Conservation (phyloP, 352 stramenopile genomes). For the Peronospora belbahrii region DNA sequence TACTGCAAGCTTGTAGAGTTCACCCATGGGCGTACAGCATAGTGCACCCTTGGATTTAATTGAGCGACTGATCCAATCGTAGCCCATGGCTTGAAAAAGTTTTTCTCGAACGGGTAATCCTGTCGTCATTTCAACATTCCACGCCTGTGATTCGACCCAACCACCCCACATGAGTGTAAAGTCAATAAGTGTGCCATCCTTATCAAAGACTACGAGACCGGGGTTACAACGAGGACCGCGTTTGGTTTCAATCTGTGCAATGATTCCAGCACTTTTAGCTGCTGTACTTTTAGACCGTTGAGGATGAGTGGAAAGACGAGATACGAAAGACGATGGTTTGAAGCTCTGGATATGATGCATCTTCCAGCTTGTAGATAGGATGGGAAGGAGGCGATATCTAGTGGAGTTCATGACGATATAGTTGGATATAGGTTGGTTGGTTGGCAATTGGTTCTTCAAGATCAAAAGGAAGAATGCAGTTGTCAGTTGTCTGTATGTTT, state of each 20-base stretch:
- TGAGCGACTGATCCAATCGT: conserved; percentile 75
- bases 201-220: conserved; percentile 83
- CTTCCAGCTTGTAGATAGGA: conserved; percentile 1
- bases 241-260: conserved; percentile 18
- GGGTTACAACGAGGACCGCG: conserved; percentile 38
- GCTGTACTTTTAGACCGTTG: conserved; percentile 21
- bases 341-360: conserved; percentile 6
- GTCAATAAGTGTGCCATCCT: conserved; percentile 87
- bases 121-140: conserved; percentile 82
- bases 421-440: too few relatives aligned
- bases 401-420: conserved; percentile 19
- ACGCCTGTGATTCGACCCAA: conserved; percentile 81
- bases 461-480: too few relatives aligned
- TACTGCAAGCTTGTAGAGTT: conserved; percentile 77
- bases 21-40: conserved; percentile 79
- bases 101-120: conserved; percentile 69
- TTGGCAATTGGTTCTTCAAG: too few relatives aligned
- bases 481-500: too few relatives aligned
- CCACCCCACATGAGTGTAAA: conserved; percentile 87
- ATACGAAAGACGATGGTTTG: neutral
- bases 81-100: conserved; percentile 82
- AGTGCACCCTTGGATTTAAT: conserved; percentile 79
- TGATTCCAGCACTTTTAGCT: conserved; percentile 19
- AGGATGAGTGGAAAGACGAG: neutral
- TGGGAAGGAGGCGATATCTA: conserved; percentile 7